These are phyloP conservation scores for Rhodamnia rubescens DNA, from an alignment of 345 rosid genomes.

Conservation along the genomic window DNA sequence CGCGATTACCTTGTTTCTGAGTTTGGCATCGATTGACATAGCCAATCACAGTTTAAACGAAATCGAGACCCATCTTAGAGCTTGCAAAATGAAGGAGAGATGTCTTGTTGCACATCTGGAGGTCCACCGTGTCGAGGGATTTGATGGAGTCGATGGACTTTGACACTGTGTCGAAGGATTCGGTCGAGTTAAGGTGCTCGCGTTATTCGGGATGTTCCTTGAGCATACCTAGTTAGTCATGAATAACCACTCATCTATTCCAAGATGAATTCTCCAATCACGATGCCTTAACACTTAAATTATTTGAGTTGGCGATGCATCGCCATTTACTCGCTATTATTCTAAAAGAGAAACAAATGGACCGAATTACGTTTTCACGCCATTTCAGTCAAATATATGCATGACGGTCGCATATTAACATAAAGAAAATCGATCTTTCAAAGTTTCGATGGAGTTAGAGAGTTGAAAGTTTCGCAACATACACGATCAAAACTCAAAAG, in stretches of 20 bases:
- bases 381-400: background rate
- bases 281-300: background rate
- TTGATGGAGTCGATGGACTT: background rate
- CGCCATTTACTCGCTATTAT: background rate
- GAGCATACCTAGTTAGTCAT: background rate
- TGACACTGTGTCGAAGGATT: background rate
- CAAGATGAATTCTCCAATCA: background rate
- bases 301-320: background rate
- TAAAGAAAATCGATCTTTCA: background rate
- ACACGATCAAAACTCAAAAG: background rate
- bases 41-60: background rate
- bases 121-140: background rate
- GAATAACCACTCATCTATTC: no score
- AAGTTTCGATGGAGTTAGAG: background rate
- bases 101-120: background rate
- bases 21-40: background rate
- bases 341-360: background rate
- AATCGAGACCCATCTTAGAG: background rate
- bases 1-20: background rate
- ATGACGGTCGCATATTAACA: background rate
- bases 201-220: background rate
- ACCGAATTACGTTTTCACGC: background rate
- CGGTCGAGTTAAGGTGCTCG: background rate
- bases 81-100: background rate
- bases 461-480: background rate